Base-by-base conservation (phyloP, 169 alveolate species). In the Plasmodium fragile region DNA sequence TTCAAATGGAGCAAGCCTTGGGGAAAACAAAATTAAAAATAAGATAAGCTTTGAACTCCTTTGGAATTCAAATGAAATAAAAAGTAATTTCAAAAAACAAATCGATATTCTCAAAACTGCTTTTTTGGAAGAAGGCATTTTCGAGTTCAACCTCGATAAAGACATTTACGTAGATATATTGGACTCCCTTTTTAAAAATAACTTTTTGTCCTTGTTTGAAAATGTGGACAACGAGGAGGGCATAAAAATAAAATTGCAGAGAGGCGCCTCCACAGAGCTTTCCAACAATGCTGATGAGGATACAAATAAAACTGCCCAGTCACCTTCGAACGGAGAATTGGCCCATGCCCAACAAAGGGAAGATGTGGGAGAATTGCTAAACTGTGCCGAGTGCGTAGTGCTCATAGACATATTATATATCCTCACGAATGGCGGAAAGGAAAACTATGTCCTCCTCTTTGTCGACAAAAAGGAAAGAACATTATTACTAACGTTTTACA, bases 31-130 rank as follows among this genome's bases (percentile, higher is more conserved):
- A 91, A 91, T 91, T n/a, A 91, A 91, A 80, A 91, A 91, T 34
- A 91, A 91, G 43, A 91, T 91, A 80, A 91, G 70, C 77, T 91
- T 91, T 53, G 94, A 91, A 25, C 25, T 91, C 8, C 49, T 91
- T 49, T 91, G 94, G 94, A 91, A 91, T 43, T 91, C 94, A n/a
- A 53, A 81, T 49, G 77, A 81, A 34, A 36, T 91, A 91, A 91
- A 81, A 81, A 91, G 36, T 18, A 70, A n/a, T 52, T 80, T 69
- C 32, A 91, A 91, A 45, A 70, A 80, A 43, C 94, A 91, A 80
- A 80, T 91, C 13, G 55, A 79, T 80, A 79, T 91, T 80, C 82
- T 91, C 81, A 91, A 71, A 91, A 91, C 41, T 28, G 94, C 94
- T n/a, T 91, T 91, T 91, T 70, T 91, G 55, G 94, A 80, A 45